Percentiles rank a stretch among this genome's conserved stretches.
Conservation (phyloP, 345 rosid genomes). For the Clausena lansium region DNA sequence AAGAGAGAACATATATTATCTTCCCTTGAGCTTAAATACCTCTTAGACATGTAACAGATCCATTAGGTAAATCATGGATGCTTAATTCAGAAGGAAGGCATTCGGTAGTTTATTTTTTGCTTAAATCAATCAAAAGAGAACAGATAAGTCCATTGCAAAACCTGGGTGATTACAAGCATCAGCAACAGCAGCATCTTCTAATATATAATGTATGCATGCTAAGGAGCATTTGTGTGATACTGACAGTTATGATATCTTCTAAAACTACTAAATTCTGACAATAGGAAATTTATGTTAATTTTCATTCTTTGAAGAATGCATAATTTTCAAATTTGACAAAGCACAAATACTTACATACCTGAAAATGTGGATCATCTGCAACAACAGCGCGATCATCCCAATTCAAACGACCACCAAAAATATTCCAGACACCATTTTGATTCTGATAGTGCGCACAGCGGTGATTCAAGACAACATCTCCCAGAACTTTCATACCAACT, state of each 20-base stretch:
- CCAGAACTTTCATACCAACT: conserved; percentile 76
- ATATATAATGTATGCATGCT: background rate
- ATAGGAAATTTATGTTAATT: conserved; percentile 1
- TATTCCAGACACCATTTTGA: conserved; percentile 89
- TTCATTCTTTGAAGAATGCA: background rate
- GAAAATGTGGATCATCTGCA: conserved; percentile 96
- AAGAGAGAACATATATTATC: conserved; percentile 6
- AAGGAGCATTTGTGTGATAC: background rate
- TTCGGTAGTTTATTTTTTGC: background rate
- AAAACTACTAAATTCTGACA: conserved; percentile 11
- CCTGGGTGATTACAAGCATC: background rate
- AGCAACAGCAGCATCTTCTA: background rate
- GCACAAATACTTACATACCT: conserved; percentile 42
- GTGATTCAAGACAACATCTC: conserved; percentile 94
- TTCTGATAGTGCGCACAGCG: conserved; percentile 92
- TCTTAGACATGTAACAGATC: background rate
- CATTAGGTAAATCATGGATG: background rate
- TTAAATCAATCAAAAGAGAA: conserved; percentile 1
- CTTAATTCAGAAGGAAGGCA: background rate
- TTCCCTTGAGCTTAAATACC: background rate
- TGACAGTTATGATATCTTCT: background rate
- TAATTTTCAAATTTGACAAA: conserved; percentile 8
- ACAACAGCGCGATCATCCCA: conserved; percentile 97
- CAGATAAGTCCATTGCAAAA: background rate
- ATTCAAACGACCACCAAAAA: conserved; percentile 85